Base-by-base conservation (phyloP, 208 protist species). In the Leishmania gerbilli region DNA sequence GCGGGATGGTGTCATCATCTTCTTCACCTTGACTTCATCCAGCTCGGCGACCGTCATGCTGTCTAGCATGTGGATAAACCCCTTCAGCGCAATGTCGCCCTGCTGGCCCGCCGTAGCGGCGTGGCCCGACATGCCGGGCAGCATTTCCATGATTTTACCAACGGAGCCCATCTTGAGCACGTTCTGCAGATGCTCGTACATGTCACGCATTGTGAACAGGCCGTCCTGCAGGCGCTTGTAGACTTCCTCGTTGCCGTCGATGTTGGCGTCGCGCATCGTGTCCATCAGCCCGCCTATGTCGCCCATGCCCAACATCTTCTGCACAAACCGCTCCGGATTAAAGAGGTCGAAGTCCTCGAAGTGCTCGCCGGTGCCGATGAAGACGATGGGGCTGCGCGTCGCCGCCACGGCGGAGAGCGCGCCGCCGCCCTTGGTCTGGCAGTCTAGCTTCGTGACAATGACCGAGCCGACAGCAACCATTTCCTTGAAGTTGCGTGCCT, bases 401-500 rank as follows among this genome's bases (percentile, higher is more conserved):
- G 98, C 99, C 3, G 99, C 99, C 40, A 99, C 97, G 8, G 98
- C 99, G 49, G 92, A 97, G 3, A 99, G 91, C 24, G 99, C 99
- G 81, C 99, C 99, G 86, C 99, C 99, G 83, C 99, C 99, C 80
- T 99, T 99, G 42, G 99, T 98, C 71, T 99, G 97, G 82, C 99
- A 93, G 84, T 99, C 99, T 31, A 99, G 86, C 91, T 99, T 99
- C 13, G 99, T 99, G 60, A 99, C 95, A 84, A 99, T 99, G 45
- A 99, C 97, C 47, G 95, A 99, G 64, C 99, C 99, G 65, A 99
- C 97, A 19, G 89, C 86, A 0, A 99, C 99, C 78, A 91, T 91
- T 27, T 88, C 84, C 83, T 97, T 95, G 79, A 99, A 99, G 82
- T 96, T 93, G 62, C 82, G 74, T 31, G 97, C 97, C 89, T 99